Base-by-base conservation (phyloP, 441 rosid genomes). In the Aleurites moluccanus region DNA sequence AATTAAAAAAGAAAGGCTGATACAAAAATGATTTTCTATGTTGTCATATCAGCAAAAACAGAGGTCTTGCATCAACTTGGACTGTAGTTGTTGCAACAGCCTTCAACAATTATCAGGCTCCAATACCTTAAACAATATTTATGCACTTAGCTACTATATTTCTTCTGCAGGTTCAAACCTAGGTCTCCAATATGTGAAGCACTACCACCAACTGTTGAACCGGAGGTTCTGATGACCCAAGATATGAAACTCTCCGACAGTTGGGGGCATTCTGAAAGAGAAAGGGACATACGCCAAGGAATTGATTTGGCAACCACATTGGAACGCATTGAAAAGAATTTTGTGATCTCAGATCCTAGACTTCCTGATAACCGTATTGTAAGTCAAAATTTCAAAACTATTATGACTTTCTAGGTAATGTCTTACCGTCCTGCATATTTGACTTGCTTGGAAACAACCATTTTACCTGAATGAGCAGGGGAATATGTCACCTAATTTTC, bases 311-410 rank as follows among this genome's bases (percentile, higher is more conserved):
- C 98, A 75, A 94, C 98, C 78, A 94, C 98, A 75, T 79, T 94
- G 85, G 98, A 94, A 78, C 97, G 97, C 69, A 94, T 94, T 64
- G 97, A 94, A 78, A 94, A 92, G 92, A 94, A 94, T 77, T 94
- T 94, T 79, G 98, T 91, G 84, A 94, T 94, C 75, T 69, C 97
- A 64, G 97, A 94, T 91, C 98, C 98, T 62, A 90, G 98, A 79
- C 90, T 94, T 82, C 98, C 97, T 68, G 98, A 92, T 81, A 85
- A 82, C 74, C 98, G 97, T 64, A 94, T 94, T 83, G 97, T 94
- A 85, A 83, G 94, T 69, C 62, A 53, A 0, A 38, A 64, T 64
- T 25, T 68, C 35, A 3, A 38, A 25, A 33, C 50, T 25, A 18
- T 1, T 35, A 55, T 27, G 25, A 25, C n/a, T 50, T 73, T 50